Conservation (phyloP, 441 rosid species). For the Eutrema salsugineum region DNA sequence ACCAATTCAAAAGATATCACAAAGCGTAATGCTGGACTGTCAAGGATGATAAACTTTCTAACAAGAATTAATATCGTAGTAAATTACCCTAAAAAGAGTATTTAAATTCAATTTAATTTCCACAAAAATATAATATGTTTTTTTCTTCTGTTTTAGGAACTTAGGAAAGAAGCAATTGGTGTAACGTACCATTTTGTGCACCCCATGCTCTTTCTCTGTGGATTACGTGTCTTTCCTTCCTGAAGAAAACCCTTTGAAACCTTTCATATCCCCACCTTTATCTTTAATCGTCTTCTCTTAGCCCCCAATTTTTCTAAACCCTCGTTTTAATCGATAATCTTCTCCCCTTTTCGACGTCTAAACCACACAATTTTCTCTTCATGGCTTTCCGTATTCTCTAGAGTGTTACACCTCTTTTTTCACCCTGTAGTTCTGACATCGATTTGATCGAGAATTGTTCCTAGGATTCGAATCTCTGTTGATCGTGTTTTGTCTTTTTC, state of each 20-base stretch:
- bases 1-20: neutral
- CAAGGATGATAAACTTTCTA: neutral
- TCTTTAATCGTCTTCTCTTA: neutral
- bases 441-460: neutral
- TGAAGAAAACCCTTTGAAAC: neutral
- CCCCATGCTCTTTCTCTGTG: neutral
- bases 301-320: neutral
- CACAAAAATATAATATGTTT: too few relatives aligned
- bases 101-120: neutral
- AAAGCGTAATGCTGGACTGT: neutral
- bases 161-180: neutral
- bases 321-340: neutral
- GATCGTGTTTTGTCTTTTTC: neutral
- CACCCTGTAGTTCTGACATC: neutral
- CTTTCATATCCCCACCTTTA: neutral
- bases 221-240: constrained; percentile 6
- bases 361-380: neutral
- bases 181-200: constrained; percentile 9
- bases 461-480: neutral
- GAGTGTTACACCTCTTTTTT: neutral
- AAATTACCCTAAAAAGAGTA: neutral
- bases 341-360: neutral
- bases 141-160: neutral
- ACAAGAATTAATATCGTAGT: neutral
- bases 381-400: neutral